These are phyloP conservation scores for Podosphaera xanthii DNA, from an alignment of 2,329 filamentous ascomycete species.

Conservation along the genomic window DNA sequence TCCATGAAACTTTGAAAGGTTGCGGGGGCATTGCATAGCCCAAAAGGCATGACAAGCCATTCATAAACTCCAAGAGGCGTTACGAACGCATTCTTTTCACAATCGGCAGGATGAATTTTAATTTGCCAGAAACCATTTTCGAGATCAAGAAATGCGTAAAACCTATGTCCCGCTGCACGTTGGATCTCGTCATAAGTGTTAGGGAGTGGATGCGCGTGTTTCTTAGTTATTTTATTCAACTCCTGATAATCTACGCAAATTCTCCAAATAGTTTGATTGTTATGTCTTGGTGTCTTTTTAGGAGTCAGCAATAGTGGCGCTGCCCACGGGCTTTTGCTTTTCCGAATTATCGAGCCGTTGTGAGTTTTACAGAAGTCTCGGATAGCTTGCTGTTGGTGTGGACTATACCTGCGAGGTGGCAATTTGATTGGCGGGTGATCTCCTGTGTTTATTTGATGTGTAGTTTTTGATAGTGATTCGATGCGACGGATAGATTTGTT, in stretches of 20 bases:
- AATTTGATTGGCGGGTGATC: neutral
- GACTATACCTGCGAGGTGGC: neutral
- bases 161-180: neutral
- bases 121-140: neutral
- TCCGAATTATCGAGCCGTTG: neutral
- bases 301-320: neutral
- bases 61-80: neutral
- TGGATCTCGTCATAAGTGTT: neutral
- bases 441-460: neutral
- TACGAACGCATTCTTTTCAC: neutral
- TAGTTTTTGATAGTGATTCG: neutral
- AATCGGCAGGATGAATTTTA: neutral
- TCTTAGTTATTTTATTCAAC: neutral
- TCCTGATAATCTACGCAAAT: neutral
- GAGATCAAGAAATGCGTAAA: neutral
- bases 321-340: neutral
- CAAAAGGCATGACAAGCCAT: neutral
- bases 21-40: too few species aligned
- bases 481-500: neutral
- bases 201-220: neutral
- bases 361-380: neutral
- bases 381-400: neutral
- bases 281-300: neutral
- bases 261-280: neutral
- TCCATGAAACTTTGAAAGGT: neutral